These are phyloP conservation scores for Fagopyrum homotropicum DNA, from an alignment of 148 eudicot species.

Conservation along the genomic window DNA sequence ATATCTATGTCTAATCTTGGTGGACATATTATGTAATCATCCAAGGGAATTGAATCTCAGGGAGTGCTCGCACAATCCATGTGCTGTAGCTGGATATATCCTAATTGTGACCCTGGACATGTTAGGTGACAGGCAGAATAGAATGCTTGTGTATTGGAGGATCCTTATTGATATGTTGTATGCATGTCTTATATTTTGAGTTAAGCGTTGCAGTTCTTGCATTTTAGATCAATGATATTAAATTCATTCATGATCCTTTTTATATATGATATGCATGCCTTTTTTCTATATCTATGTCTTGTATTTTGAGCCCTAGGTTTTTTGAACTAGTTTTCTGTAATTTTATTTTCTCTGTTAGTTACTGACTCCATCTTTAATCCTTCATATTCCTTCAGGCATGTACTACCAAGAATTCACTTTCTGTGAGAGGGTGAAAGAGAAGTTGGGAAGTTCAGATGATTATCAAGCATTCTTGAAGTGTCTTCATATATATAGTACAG, in stretches of 20 bases:
- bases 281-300: not conserved
- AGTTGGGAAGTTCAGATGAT: conserved; percentile 61
- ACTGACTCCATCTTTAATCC: not conserved
- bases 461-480: conserved; percentile 96
- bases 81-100: not conserved
- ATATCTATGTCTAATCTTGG: not conserved
- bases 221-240: not conserved
- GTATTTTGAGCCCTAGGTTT: not conserved
- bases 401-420: conserved; percentile 68
- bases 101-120: not conserved
- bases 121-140: conserved; percentile 4
- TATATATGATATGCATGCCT: not conserved
- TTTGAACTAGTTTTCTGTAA: not conserved
- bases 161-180: not conserved
- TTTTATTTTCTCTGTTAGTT: not conserved
- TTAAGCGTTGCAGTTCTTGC: not conserved
- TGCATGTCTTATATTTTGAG: not conserved
- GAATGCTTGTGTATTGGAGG: not conserved
- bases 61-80: not conserved
- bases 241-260: not conserved
- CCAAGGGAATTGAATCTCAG: not conserved
- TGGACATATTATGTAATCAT: not conserved
- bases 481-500: conserved; percentile 92
- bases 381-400: conserved; percentile 42
- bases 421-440: conserved; percentile 94